A percentile compares a stretch with the other conserved stretches of the same genome.
Evolutionary conservation across 2,329 filamentous ascomycete genomes (phyloP).

Genomic region (Fusarium hostae): DNA sequence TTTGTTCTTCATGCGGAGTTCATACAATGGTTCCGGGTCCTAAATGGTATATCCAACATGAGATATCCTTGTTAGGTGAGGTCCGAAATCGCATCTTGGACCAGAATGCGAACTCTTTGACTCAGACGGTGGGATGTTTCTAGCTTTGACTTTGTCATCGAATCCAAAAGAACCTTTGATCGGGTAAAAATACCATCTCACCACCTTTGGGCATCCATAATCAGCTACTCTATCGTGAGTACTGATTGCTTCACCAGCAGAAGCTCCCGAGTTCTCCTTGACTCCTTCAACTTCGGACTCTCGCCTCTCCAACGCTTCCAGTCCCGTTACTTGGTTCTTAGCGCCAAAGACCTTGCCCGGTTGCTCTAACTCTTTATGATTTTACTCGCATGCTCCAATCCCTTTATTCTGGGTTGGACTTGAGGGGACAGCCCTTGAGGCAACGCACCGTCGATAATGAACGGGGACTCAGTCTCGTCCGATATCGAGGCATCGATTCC

Average conservation of each 20-base stretch:
- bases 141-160: not conserved
- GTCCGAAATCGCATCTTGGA: not conserved
- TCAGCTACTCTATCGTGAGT: not conserved
- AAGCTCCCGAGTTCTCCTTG: no score
- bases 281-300: no score
- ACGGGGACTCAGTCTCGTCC: not conserved
- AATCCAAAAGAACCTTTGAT: not conserved
- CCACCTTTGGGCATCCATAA: not conserved
- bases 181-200: not conserved
- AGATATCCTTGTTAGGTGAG: not conserved
- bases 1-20: fast-evolving
- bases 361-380: no score
- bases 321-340: no score
- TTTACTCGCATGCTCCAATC: no score
- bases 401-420: no score
- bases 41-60: not conserved
- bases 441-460: no score
- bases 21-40: not conserved
- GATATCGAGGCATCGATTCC: not conserved
- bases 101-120: not conserved
- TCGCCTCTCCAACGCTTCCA: no score
- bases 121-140: not conserved
- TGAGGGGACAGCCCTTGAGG: no score
- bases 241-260: not conserved
- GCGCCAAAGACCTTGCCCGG: no score